phyloP scores from a whole-genome alignment of 108 stramenopile species.

The Fragilaria radians region DNA sequence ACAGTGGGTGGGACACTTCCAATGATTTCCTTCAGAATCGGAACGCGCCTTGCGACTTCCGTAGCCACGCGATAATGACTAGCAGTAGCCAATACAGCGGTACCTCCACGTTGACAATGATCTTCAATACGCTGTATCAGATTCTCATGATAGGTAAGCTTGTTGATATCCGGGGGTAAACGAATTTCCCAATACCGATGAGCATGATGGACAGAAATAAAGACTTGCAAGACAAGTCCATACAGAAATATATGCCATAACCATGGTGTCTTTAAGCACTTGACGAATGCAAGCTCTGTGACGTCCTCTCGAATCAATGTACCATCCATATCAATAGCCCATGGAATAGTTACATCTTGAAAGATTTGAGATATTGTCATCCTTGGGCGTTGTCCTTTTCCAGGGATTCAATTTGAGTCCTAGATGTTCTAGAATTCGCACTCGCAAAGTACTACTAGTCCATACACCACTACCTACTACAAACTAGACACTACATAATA shows the following conservation, averaged over 20 bases:
- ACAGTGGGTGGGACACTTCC: neutral
- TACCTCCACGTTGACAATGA: neutral
- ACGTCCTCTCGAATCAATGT: constrained; percentile 7
- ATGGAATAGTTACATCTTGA: neutral
- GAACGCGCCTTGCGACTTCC: neutral
- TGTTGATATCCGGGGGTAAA: neutral
- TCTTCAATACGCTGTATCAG: neutral
- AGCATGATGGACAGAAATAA: neutral
- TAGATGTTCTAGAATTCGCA: no score
- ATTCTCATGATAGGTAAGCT: neutral
- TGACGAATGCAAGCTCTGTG: neutral
- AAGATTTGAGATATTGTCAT: neutral
- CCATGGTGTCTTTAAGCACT: neutral
- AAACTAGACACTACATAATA: no score
- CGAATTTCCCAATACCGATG: neutral
- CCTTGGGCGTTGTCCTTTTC: no score
- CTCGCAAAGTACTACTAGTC: no score
- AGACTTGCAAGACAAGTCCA: neutral
- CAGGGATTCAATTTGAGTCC: no score
- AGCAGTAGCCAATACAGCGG: neutral
- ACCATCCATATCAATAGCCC: constrained; percentile 10
- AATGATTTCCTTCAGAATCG: neutral
- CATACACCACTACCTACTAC: no score
- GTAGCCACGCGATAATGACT: neutral
- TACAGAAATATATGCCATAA: neutral